phyloP scores from a whole-genome alignment of 768 basidiomycete species.

The Suillus fuscotomentosus region DNA sequence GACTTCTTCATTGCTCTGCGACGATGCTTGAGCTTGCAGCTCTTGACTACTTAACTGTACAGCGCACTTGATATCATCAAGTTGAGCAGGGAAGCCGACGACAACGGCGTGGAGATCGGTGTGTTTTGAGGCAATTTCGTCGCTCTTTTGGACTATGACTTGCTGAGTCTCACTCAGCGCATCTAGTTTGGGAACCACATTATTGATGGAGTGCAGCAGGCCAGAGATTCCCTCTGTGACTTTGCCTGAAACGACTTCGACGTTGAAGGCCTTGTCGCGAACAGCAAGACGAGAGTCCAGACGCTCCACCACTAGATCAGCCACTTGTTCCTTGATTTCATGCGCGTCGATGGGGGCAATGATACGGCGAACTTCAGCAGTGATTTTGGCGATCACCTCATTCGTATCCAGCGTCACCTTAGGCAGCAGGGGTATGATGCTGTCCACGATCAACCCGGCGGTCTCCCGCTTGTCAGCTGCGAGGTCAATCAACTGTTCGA shows the following conservation, averaged over 20 bases:
- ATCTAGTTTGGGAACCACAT: conserved; percentile 40
- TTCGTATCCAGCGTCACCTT: conserved; percentile 48
- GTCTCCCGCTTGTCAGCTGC: conserved; percentile 89
- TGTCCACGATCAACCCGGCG: conserved; percentile 74
- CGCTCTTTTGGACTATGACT: conserved; percentile 37
- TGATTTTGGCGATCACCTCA: conserved; percentile 56
- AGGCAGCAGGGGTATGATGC: conserved; percentile 65
- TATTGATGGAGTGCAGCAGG: conserved; percentile 40
- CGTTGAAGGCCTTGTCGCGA: conserved; percentile 67
- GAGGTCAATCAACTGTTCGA: conserved; percentile 84
- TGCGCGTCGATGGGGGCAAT: conserved; percentile 80
- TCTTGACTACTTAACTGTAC: conserved; percentile 33
- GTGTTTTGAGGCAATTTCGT: conserved; percentile 39
- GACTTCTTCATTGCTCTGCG: conserved; percentile 22
- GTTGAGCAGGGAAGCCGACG: conserved; percentile 44
- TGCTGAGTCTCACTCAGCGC: conserved; percentile 43
- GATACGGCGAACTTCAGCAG: conserved; percentile 65
- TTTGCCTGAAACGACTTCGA: conserved; percentile 54
- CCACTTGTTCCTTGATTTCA: conserved; percentile 87
- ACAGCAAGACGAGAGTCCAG: conserved; percentile 79
- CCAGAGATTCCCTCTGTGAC: conserved; percentile 53
- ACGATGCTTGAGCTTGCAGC: conserved; percentile 13
- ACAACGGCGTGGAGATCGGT: conserved; percentile 40
- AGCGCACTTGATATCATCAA: conserved; percentile 44
- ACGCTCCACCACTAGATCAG: conserved; percentile 84